Conservation (phyloP, 768 basidiomycete genomes). For the Lyophyllum decastes region DNA sequence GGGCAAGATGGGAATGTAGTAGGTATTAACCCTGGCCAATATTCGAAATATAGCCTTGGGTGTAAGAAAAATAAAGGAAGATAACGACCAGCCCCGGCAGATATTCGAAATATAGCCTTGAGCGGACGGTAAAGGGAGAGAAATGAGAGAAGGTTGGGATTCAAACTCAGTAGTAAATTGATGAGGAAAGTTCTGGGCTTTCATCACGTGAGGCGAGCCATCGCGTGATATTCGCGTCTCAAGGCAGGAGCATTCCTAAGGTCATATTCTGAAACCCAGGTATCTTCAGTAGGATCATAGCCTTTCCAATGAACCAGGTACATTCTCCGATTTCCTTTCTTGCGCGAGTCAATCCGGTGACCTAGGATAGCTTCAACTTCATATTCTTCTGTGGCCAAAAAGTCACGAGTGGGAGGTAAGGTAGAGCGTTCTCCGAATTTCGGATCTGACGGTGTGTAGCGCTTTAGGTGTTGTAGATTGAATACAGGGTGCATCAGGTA, state of each 20-base stretch:
- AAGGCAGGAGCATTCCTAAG: neutral
- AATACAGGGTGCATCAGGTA: conserved; percentile 28
- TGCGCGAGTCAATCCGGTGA: neutral
- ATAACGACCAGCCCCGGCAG: too few species aligned
- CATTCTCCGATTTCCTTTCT: neutral
- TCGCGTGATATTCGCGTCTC: neutral
- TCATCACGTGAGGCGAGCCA: neutral
- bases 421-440: neutral
- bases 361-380: neutral
- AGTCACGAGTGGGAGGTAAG: neutral
- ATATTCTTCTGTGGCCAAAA: neutral
- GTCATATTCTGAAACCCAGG: neutral
- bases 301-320: neutral
- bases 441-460: neutral
- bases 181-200: too few species aligned
- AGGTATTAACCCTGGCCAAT: too few species aligned
- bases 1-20: too few species aligned
- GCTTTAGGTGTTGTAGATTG: neutral
- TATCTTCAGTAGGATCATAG: neutral
- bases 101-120: too few species aligned
- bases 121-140: too few species aligned
- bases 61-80: too few species aligned
- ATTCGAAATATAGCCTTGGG: too few species aligned
- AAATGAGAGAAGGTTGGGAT: neutral
- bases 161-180: neutral